Conservation (phyloP, 345 rosid genomes). For the Euphorbia lathyris region DNA sequence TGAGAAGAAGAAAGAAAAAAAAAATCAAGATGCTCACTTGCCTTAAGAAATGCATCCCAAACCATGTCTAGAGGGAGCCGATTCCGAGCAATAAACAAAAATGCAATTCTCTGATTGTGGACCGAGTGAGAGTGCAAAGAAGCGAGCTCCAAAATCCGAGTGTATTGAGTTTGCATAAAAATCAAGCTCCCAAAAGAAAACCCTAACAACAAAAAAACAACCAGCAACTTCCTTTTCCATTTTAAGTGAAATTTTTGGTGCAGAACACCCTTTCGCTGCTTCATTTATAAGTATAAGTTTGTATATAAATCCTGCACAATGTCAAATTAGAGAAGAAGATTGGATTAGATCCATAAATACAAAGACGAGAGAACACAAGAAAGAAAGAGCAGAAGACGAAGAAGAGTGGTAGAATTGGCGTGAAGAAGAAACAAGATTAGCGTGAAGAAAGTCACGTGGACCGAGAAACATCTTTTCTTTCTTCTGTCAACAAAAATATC, state of each 20-base stretch:
- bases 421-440: not conserved
- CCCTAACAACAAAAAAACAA: conserved; percentile 38
- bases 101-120: conserved; percentile 60
- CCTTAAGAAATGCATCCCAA: conserved; percentile 89
- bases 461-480: no score
- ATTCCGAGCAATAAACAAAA: conserved; percentile 81
- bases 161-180: conserved; percentile 61
- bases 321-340: not conserved
- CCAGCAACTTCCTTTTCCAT: conserved; percentile 72
- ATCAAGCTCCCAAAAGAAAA: conserved; percentile 57
- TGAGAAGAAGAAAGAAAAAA: not conserved
- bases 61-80: conserved; percentile 80
- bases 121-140: conserved; percentile 41
- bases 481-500: no score
- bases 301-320: conserved; percentile 1
- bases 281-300: conserved; percentile 30
- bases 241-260: conserved; percentile 37
- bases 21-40: not conserved
- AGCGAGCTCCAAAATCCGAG: conserved; percentile 39
- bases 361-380: not conserved
- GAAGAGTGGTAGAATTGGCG: not conserved
- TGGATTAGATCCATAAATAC: not conserved
- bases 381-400: not conserved
- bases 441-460: not conserved
- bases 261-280: conserved; percentile 57